Conservation (phyloP, 1,284 basidiomycete species). For the Ganoderma sinense region DNA sequence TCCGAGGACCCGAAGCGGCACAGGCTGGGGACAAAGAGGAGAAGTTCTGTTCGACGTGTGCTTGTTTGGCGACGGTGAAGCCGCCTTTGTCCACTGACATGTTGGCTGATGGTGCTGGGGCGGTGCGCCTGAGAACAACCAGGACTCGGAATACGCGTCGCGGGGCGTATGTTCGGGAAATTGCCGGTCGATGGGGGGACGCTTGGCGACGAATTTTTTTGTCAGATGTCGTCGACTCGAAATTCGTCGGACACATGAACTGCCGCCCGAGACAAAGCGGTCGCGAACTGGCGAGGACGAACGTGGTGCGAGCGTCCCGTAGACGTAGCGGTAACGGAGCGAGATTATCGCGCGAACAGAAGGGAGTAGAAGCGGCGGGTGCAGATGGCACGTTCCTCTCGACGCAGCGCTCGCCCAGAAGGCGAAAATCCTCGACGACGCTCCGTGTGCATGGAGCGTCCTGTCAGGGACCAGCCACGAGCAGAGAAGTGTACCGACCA, state of each 20-base stretch:
- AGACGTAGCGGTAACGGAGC: background rate
- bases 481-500: background rate
- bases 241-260: background rate
- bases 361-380: background rate
- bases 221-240: background rate
- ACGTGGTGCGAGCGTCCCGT: background rate
- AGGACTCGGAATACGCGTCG: background rate
- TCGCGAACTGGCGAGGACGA: background rate
- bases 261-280: background rate
- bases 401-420: background rate
- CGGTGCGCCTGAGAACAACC: background rate
- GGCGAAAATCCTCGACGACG: background rate
- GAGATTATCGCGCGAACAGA: background rate
- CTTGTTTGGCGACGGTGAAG: background rate
- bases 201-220: background rate
- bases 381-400: background rate
- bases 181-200: background rate
- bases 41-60: background rate
- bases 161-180: background rate
- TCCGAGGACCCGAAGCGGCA: background rate
- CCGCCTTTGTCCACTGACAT: background rate
- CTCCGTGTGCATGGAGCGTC: background rate
- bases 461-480: background rate
- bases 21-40: background rate
- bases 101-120: background rate